A percentile compares a stretch with the other conserved stretches of the same genome.
Evolutionary conservation across 2,329 filamentous ascomycete genomes (phyloP).

Genomic region (Plenodomus biglobosus): DNA sequence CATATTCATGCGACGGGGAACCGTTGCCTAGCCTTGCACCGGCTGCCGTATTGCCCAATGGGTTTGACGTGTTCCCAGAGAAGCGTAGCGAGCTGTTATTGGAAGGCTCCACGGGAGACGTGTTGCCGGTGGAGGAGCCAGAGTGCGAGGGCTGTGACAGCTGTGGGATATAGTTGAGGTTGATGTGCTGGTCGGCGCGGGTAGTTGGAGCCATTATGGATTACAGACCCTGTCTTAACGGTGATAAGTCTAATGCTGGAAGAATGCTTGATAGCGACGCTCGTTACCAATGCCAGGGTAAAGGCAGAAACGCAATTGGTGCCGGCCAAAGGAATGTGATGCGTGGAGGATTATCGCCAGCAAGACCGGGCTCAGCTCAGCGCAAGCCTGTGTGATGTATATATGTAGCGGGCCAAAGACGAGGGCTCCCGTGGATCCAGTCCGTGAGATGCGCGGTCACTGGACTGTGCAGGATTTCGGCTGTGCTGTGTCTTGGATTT

Average conservation of each 20-base stretch:
- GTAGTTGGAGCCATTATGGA: conserved; percentile 85
- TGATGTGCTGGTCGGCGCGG: conserved; percentile 80
- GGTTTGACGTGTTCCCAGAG: conserved; percentile 67
- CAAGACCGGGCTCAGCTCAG: conserved; percentile 33
- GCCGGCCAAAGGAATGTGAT: conserved; percentile 48
- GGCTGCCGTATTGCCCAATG: conserved; percentile 53
- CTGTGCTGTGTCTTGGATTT: not conserved
- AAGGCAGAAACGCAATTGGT: conserved; percentile 40
- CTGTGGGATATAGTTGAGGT: conserved; percentile 77
- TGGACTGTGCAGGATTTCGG: not conserved
- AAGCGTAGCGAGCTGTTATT: conserved; percentile 66
- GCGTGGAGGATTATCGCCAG: conserved; percentile 37
- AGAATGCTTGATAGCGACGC: conserved; percentile 35
- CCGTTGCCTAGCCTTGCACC: conserved; percentile 78
- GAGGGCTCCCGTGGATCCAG: conserved; percentile 26
- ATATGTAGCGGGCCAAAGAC: conserved; percentile 8
- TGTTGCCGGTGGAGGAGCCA: conserved; percentile 75
- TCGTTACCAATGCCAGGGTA: conserved; percentile 45
- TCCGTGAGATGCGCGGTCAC: conserved; percentile 24
- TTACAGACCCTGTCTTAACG: conserved; percentile 55
- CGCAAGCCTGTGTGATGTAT: conserved; percentile 26
- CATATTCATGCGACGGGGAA: conserved; percentile 93
- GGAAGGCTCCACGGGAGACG: conserved; percentile 75
- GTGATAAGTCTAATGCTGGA: conserved; percentile 26
- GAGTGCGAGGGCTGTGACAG: conserved; percentile 69